Conservation (phyloP, 495 filamentous ascomycete genomes). For the Aspergillus sclerotiicarbonarius region DNA sequence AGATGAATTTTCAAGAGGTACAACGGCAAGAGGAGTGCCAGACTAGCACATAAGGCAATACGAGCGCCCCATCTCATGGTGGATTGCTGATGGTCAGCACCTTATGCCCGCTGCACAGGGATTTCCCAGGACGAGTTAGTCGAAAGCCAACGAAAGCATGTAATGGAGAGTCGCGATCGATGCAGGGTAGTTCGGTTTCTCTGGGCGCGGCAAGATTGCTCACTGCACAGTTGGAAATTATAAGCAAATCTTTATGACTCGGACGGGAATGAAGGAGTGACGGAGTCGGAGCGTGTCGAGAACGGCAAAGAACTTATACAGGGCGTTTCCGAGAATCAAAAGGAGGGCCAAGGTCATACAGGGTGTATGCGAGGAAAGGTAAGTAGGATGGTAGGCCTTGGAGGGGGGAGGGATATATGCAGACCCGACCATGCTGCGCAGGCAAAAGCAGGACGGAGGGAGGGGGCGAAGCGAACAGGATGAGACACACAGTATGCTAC, state of each 20-base stretch:
- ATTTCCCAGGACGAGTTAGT: background rate
- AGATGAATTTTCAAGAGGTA: constrained; percentile 38
- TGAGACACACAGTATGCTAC: too few species aligned
- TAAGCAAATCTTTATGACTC: background rate
- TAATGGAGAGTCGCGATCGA: background rate
- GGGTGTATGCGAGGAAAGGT: too few species aligned
- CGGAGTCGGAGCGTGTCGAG: background rate
- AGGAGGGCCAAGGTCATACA: too few species aligned
- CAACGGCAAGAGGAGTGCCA: constrained; percentile 33
- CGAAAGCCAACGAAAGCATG: background rate
- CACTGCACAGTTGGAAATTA: background rate
- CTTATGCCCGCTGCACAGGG: background rate
- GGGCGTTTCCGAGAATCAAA: too few species aligned
- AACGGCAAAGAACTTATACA: too few species aligned
- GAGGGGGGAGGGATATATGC: too few species aligned
- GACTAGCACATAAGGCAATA: constrained; percentile 29
- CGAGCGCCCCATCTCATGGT: constrained; percentile 43
- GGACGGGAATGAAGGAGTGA: background rate
- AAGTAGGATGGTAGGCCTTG: too few species aligned
- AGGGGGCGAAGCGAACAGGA: too few species aligned
- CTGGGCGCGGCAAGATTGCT: too few species aligned
- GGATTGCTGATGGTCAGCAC: constrained; percentile 3
- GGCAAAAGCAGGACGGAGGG: too few species aligned
- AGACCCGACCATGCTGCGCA: too few species aligned
- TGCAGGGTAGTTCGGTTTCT: too few species aligned